Base-by-base conservation (phyloP, 306 rosid species). In the Trifolium fragiferum region DNA sequence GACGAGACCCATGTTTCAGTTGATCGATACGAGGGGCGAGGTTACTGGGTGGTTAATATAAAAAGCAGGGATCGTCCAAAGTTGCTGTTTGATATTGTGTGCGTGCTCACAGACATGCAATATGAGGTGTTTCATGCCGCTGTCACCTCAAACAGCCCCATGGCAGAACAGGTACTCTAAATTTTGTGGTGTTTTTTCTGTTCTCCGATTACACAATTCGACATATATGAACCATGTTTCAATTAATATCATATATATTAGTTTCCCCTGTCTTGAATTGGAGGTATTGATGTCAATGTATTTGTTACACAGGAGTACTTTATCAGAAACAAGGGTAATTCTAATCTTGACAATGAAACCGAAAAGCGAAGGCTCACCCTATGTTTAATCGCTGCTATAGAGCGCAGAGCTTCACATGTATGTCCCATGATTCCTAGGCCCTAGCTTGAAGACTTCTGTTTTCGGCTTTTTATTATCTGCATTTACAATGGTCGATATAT, bases 71-170 rank as follows among this genome's bases (percentile, higher is more conserved):
- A 57, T 12, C 63, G 63, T 5, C 63, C 63, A 11, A 57, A 57
- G 63, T 57, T 57, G 37, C n/a, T 57, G 63, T 57, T 57, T 57
- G 63, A 57, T 57, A 57, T 57, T 2, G 37, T 57, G 9, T 57
- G 63, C 2, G 37, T 57, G 37, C 63, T 57, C 63, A 57, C 63
- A 23, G 63, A 57, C 16, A 23, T 57, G 63, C 37, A 57, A 23
- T 57, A 57, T 57, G 63, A 57, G 11, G 63, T 57, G 37, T 57
- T 57, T 57, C 63, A 57, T 57, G 63, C 63, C 2, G 63, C 63
- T 23, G 37, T 23, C 23, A 57, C 35, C 63, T 57, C 63, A 2
- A 57, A 57, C 35, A 57, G 10, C n/a, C 63, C 63, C 16, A 57
- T 57, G 33, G 63, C 63, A 57, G 63, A 57, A 12, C 63, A 57